These are phyloP conservation scores for Chytridium lagenaria DNA, from an alignment of 371 early-diverging fungal genomes.

Conservation along the genomic window DNA sequence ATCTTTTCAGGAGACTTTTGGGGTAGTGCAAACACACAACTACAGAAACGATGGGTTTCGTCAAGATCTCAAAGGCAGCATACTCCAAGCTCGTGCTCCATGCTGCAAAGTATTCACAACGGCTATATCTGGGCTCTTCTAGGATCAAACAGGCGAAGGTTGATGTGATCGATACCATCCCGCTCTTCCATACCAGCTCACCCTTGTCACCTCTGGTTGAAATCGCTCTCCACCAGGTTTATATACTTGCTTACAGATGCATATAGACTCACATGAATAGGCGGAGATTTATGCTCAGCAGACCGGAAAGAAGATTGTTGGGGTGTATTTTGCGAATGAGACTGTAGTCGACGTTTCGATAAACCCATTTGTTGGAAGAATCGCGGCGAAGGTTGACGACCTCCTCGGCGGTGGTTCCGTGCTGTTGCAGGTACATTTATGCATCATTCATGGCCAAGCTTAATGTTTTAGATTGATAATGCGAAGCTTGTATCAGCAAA, in stretches of 20 bases:
- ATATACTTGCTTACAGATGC: too few relatives aligned
- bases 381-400: constrained; percentile 60
- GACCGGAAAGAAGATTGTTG: constrained; percentile 55
- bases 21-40: neutral
- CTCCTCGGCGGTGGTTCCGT: constrained; percentile 32
- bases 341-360: constrained; percentile 52
- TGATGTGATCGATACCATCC: constrained; percentile 69
- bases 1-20: neutral
- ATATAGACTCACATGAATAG: constrained; percentile 15
- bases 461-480: constrained; percentile 32
- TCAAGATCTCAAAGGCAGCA: constrained; percentile 41
- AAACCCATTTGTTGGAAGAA: constrained; percentile 57
- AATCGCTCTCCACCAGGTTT: constrained; percentile 77
- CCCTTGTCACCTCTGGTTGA: constrained; percentile 80
- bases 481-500: constrained; percentile 9
- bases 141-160: constrained; percentile 35
- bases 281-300: constrained; percentile 38
- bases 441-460: too few relatives aligned
- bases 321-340: constrained; percentile 70
- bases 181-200: constrained; percentile 80
- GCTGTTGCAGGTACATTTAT: constrained; percentile 31
- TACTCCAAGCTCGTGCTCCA: constrained; percentile 78
- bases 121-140: constrained; percentile 67
- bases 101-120: constrained; percentile 82
- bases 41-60: neutral